Conservation (phyloP, 768 basidiomycete genomes). For the Lentinula raphanica region DNA sequence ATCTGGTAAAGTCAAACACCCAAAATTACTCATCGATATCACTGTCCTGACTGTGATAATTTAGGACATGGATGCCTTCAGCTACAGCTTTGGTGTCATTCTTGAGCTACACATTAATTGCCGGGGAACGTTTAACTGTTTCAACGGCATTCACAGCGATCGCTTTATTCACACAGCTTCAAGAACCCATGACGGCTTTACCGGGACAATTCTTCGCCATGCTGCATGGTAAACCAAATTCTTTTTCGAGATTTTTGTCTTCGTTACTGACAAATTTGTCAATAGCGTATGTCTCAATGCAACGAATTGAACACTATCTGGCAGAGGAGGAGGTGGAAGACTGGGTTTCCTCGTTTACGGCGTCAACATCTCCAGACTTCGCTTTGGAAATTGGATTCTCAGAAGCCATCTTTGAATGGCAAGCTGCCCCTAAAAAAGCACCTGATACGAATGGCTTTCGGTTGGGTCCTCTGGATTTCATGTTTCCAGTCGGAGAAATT, state of each 20-base stretch:
- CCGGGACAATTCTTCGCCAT: conserved; percentile 62
- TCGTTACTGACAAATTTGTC: conserved; percentile 7
- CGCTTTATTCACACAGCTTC: conserved; percentile 68
- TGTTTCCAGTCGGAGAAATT: conserved; percentile 53
- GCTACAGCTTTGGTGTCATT: conserved; percentile 61
- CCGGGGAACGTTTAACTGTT: conserved; percentile 61
- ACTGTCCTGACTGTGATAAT: too few relatives aligned
- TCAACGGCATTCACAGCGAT: conserved; percentile 79
- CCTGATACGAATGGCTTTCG: conserved; percentile 35
- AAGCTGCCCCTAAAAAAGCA: conserved; percentile 26
- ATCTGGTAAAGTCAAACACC: conserved; percentile 45
- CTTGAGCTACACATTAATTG: conserved; percentile 63
- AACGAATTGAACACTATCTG: conserved; percentile 71
- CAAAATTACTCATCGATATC: too few relatives aligned
- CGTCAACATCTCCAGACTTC: conserved; percentile 10
- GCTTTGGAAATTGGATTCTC: conserved; percentile 44
- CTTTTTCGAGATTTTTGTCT: neutral
- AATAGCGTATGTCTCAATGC: conserved; percentile 71
- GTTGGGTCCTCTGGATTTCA: conserved; percentile 53
- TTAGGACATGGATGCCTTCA: conserved; percentile 72
- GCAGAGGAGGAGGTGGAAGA: conserved; percentile 71
- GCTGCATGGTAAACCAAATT: conserved; percentile 42
- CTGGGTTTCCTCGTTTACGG: conserved; percentile 68
- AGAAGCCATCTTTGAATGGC: conserved; percentile 56
- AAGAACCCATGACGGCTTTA: conserved; percentile 59